Base-by-base conservation (phyloP, 2,329 filamentous ascomycete species). In the Verticillium tricorpus region DNA sequence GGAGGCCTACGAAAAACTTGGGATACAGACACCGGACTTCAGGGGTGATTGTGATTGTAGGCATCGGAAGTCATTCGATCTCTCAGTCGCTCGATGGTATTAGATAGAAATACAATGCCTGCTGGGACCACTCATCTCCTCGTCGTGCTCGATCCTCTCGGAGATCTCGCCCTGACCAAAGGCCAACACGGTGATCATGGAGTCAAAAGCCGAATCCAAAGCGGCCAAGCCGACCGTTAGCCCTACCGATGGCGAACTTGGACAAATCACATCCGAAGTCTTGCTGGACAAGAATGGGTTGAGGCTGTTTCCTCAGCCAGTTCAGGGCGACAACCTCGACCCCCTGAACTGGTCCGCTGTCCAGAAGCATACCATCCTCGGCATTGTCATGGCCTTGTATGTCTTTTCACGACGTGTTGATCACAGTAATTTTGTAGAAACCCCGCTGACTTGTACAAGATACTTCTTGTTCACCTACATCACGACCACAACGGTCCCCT, bases 381-480 rank as follows among this genome's bases (percentile, higher is more conserved):
- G 73, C 2, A 82, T 85, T 62, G 79, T 84, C 17, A 84, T 84
- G 81, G 71, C 78, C 37, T 76, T 82, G 78, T 84, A 74, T 60
- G 76, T 70, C 15, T 28, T 5, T 39, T 57, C 35, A 37, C 22
- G 25, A 6, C 11, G 12, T 58, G 35, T 40, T 56, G 3, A 9
- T 17, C 8, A 31, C 11, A 57, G 34, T 25, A 6, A 25, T 3
- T 25, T 25, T 12, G 8, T 15, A 1, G 19, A 9, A 12, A 25
- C 2, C 19, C 12, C 11, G 28, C 60, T 50, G 50, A 60, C 25
- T 17, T 32, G n/a, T 57, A 5, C 45, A 28, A 82, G 80, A 64
- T 84, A 85, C 66, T 85, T 85, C 67, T 72, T 85, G 64, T 84
- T 85, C 72, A 85, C 83, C 17, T 86, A 85, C 71, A 76, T 85